A percentile compares a stretch with the other conserved stretches of the same genome.
These are phyloP conservation scores for Flaveria robusta DNA, from an alignment of 129 eudicot genomes.

Conservation along the genomic window DNA sequence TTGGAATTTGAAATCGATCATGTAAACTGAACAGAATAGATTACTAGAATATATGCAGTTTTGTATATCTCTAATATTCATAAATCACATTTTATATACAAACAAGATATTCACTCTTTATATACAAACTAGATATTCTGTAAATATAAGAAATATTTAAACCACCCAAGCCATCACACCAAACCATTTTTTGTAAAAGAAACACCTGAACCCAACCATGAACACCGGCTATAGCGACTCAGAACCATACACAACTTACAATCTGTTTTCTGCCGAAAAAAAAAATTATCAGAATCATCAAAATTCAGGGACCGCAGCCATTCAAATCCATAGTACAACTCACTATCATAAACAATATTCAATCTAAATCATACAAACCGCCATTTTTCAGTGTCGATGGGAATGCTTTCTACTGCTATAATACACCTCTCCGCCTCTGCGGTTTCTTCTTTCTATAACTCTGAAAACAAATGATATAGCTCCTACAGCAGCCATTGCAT, in stretches of 20 bases:
- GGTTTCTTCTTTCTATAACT: conserved; percentile 62
- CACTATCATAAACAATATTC: conserved; percentile 16
- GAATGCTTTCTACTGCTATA: conserved; percentile 77
- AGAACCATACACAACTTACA: conserved; percentile 48
- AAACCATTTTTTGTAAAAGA: no score
- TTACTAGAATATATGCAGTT: no score
- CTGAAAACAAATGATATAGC: conserved; percentile 58
- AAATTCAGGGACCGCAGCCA: conserved; percentile 32
- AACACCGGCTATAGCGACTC: conserved; percentile 24
- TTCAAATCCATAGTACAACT: conserved; percentile 25
- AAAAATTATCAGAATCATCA: conserved; percentile 18
- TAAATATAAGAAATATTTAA: no score
- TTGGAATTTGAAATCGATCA: no score
- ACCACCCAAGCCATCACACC: no score
- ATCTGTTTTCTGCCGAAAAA: not conserved
- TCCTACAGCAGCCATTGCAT: conserved; percentile 82
- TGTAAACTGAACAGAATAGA: no score
- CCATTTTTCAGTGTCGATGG: conserved; percentile 63
- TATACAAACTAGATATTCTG: no score
- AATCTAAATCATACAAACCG: conserved; percentile 2
- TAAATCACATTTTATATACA: no score
- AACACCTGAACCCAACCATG: not conserved
- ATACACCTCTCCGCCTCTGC: conserved; percentile 65
- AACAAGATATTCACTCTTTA: no score
- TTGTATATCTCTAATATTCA: no score